Evolutionary conservation across 129 eudicot genomes (phyloP).

Genomic region (Tagetes erecta): DNA sequence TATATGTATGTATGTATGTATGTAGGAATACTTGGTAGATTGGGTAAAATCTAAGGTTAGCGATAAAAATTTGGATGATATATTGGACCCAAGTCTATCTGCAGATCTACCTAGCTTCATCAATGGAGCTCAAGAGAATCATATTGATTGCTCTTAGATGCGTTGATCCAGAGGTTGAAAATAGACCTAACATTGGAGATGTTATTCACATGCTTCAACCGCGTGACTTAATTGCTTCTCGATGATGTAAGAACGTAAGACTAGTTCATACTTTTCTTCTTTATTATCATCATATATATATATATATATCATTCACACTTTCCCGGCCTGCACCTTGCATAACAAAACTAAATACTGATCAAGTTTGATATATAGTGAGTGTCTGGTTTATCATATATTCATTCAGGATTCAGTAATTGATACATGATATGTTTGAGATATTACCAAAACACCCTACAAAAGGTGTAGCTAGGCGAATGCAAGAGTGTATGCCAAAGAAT

Average conservation of each 20-base stretch:
- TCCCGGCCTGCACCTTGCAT: background rate
- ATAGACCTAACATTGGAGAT: constrained; percentile 57
- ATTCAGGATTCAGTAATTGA: constrained; percentile 23
- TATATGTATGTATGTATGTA: constrained; percentile 15
- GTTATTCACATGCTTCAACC: constrained; percentile 61
- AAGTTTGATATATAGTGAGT: background rate
- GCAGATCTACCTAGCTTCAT: constrained; percentile 41
- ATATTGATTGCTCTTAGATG: constrained; percentile 56
- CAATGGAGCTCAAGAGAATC: constrained; percentile 45
- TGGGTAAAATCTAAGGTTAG: constrained; percentile 46
- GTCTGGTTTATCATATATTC: background rate
- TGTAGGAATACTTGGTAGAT: constrained; percentile 51
- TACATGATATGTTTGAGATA: background rate
- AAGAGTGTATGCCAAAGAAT: too few relatives aligned
- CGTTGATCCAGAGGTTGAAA: constrained; percentile 46
- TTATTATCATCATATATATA: too few relatives aligned
- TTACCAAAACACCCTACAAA: background rate
- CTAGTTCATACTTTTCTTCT: background rate
- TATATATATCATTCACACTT: too few relatives aligned
- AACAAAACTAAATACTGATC: background rate
- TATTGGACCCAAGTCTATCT: constrained; percentile 41
- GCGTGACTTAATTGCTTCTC: constrained; percentile 44
- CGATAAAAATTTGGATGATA: constrained; percentile 13
- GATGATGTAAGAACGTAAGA: constrained; percentile 36
- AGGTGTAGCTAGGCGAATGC: too few relatives aligned